Evolutionary conservation across 2,329 filamentous ascomycete species (phyloP).

Genomic region (Pyrenophora tritici-repentis): DNA sequence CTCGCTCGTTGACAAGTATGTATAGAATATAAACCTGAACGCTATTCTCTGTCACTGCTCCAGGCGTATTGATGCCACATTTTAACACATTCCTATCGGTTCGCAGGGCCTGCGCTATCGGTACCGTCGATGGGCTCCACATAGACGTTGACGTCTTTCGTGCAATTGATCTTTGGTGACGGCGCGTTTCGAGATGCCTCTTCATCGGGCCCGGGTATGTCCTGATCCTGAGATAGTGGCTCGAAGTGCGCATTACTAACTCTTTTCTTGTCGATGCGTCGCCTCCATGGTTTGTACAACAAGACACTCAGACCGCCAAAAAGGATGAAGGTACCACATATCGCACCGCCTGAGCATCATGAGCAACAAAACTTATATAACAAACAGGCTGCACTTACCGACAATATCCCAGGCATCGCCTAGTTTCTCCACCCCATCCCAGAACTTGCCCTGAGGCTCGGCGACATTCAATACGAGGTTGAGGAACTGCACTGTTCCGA

Average conservation of each 20-base stretch:
- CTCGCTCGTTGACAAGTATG: too few relatives aligned
- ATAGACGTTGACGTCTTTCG: constrained; percentile 19
- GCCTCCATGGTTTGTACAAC: constrained; percentile 79
- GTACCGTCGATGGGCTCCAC: constrained; percentile 24
- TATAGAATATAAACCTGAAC: background rate
- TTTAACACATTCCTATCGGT: background rate
- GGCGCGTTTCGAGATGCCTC: constrained; percentile 9
- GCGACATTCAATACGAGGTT: constrained; percentile 78
- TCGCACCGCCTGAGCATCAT: constrained; percentile 61
- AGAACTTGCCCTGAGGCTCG: constrained; percentile 76
- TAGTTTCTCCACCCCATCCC: constrained; percentile 76
- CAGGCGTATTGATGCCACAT: background rate
- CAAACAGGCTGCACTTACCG: constrained; percentile 49
- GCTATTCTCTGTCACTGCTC: background rate
- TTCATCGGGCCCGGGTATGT: constrained; percentile 4
- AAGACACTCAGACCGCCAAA: constrained; percentile 75
- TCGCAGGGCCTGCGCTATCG: constrained; percentile 18
- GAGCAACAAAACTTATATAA: background rate
- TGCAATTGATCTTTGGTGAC: background rate
- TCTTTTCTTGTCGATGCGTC: constrained; percentile 56
- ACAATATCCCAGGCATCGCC: constrained; percentile 46
- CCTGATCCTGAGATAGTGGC: constrained; percentile 26
- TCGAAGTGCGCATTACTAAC: constrained; percentile 34
- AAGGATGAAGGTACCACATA: constrained; percentile 82
- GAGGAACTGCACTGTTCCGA: constrained; percentile 83